Conservation (phyloP, 805 yeast species). For the Spathaspora boniae region DNA sequence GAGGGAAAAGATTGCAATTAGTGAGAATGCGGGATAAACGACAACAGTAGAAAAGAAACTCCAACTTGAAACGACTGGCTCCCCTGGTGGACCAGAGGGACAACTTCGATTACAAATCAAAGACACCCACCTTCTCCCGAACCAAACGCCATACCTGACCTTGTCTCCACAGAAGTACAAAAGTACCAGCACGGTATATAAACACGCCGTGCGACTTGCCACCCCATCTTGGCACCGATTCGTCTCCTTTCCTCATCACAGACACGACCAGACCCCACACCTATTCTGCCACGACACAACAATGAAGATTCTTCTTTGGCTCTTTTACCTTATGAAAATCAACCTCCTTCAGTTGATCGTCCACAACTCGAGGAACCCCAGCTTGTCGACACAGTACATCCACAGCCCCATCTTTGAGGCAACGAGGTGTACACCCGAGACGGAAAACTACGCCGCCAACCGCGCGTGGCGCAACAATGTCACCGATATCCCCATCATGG, state of each 20-base stretch:
- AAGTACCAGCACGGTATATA: no score
- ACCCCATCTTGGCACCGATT: background rate
- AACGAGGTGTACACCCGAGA: conserved; percentile 20
- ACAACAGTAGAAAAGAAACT: background rate
- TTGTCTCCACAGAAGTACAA: no score
- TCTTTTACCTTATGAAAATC: conserved; percentile 34
- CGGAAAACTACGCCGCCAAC: conserved; percentile 20
- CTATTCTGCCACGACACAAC: background rate
- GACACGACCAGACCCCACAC: background rate
- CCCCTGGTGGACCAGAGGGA: no score
- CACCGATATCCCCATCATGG: conserved; percentile 38
- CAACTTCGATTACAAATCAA: conserved; percentile 1
- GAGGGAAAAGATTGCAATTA: no score
- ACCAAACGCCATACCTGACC: no score
- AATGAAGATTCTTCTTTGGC: conserved; percentile 33
- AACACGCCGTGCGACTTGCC: no score
- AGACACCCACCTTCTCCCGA: background rate
- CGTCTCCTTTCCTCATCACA: background rate
- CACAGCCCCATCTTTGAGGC: conserved; percentile 32
- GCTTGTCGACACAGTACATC: conserved; percentile 28
- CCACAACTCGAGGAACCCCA: conserved; percentile 28
- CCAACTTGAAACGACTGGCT: no score
- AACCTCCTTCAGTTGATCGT: conserved; percentile 35
- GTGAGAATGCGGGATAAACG: no score
- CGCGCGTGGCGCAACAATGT: conserved; percentile 22